Conservation (phyloP, 2,329 filamentous ascomycete genomes). For the Pseudocercospora fijiensis region DNA sequence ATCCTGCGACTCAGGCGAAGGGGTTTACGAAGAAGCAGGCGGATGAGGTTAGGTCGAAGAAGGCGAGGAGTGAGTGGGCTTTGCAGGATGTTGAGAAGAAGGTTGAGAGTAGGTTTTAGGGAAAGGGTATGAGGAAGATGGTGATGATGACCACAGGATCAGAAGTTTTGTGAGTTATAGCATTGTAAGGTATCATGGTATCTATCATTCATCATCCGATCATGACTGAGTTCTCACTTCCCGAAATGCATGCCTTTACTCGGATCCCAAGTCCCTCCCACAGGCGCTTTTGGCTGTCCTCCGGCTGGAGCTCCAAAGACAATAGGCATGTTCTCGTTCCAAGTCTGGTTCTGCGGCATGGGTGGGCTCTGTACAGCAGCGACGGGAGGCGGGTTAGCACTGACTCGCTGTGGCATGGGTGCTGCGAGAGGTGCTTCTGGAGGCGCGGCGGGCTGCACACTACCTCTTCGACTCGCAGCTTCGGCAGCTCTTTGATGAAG, state of each 20-base stretch:
- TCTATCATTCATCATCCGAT: neutral
- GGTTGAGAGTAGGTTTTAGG: conserved; percentile 66
- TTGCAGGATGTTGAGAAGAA: conserved; percentile 72
- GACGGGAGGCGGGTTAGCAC: conserved; percentile 39
- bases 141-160: neutral
- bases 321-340: conserved; percentile 40
- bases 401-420: conserved; percentile 46
- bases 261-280: conserved; percentile 31
- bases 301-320: conserved; percentile 29
- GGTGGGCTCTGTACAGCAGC: conserved; percentile 28
- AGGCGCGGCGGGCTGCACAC: conserved; percentile 25
- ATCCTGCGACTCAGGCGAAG: conserved; percentile 83
- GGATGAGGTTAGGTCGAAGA: conserved; percentile 68
- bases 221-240: conserved; percentile 4
- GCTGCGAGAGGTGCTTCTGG: conserved; percentile 51
- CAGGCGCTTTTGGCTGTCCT: conserved; percentile 4
- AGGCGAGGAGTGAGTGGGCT: conserved; percentile 67
- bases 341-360: conserved; percentile 28
- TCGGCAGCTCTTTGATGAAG: conserved; percentile 38
- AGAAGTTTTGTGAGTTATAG: neutral
- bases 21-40: conserved; percentile 78
- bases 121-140: neutral
- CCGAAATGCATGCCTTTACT: conserved; percentile 32
- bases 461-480: conserved; percentile 12
- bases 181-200: neutral